Conservation (phyloP, 768 basidiomycete genomes). For the Leccinum boreale region DNA sequence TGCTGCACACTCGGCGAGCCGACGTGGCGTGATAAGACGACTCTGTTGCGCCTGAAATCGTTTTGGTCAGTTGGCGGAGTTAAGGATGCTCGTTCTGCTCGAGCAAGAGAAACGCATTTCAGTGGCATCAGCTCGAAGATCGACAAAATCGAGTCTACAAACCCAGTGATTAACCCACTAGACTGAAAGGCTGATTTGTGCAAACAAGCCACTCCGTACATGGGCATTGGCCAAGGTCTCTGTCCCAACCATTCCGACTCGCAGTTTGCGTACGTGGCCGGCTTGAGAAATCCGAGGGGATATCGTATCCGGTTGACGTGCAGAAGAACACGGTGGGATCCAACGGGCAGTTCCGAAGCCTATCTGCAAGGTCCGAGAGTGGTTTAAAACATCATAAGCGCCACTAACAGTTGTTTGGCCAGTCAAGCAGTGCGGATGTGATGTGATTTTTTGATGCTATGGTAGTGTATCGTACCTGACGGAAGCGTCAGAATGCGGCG, state of each 20-base stretch:
- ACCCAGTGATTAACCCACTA: background rate
- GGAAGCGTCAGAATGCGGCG: background rate
- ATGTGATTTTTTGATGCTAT: background rate
- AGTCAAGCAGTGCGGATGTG: background rate
- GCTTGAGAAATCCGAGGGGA: slow-evolving; percentile 24
- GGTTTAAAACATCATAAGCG: background rate
- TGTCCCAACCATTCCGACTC: background rate
- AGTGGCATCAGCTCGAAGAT: background rate
- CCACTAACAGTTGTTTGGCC: background rate
- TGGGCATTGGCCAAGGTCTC: background rate
- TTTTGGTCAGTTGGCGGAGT: background rate
- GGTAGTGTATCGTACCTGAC: background rate
- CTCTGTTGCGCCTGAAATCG: background rate
- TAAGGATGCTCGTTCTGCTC: background rate
- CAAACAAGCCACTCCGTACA: background rate
- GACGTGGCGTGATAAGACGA: background rate
- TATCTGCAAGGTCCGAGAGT: background rate
- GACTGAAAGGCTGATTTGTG: background rate
- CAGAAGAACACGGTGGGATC: background rate
- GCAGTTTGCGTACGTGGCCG: background rate
- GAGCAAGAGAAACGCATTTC: slow-evolving; percentile 4
- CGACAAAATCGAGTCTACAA: background rate
- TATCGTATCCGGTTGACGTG: slow-evolving; percentile 4
- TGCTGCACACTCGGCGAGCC: background rate
- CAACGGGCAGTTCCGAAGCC: background rate